phyloP scores from a whole-genome alignment of 768 basidiomycete genomes.

The Ramaria sp. region DNA sequence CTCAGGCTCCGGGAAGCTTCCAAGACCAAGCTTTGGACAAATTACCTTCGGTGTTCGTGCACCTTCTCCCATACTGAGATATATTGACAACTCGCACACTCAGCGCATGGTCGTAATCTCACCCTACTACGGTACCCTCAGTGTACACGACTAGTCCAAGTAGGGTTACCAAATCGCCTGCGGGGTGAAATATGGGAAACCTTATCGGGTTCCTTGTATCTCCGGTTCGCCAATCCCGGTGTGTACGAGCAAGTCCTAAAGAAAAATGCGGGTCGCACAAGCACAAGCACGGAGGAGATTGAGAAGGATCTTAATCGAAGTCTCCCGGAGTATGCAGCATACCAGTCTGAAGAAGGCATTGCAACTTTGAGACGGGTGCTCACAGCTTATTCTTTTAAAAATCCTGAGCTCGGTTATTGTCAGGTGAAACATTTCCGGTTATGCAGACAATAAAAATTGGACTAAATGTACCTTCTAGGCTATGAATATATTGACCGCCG shows the following conservation, averaged over 20 bases:
- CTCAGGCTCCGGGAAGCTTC: slow-evolving; percentile 75
- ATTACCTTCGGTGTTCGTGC: slow-evolving; percentile 64
- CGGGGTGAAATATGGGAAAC: slow-evolving; percentile 99
- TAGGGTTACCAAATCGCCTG: slow-evolving; percentile 88
- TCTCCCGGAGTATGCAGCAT: slow-evolving; percentile 93
- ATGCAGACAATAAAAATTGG: neutral
- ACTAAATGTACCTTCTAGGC: slow-evolving; percentile 37
- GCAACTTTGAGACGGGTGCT: slow-evolving; percentile 75
- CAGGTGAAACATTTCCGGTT: slow-evolving; percentile 40
- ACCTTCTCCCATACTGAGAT: neutral
- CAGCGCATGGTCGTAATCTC: slow-evolving; percentile 90
- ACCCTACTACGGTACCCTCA: slow-evolving; percentile 93
- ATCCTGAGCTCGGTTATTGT: slow-evolving; percentile 90
- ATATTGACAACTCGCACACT: slow-evolving; percentile 9
- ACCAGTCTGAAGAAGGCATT: slow-evolving; percentile 86
- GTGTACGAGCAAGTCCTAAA: slow-evolving; percentile 65
- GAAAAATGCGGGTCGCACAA: slow-evolving; percentile 68
- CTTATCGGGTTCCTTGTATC: slow-evolving; percentile 84
- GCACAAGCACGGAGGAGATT: slow-evolving; percentile 92
- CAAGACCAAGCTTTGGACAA: slow-evolving; percentile 93
- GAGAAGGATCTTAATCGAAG: slow-evolving; percentile 97
- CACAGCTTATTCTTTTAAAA: slow-evolving; percentile 92
- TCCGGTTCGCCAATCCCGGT: slow-evolving; percentile 81
- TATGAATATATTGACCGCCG: slow-evolving; percentile 95
- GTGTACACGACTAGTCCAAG: slow-evolving; percentile 94